phyloP scores from a whole-genome alignment of 179 eudicot genomes.

The Heliamphora pulchella region DNA sequence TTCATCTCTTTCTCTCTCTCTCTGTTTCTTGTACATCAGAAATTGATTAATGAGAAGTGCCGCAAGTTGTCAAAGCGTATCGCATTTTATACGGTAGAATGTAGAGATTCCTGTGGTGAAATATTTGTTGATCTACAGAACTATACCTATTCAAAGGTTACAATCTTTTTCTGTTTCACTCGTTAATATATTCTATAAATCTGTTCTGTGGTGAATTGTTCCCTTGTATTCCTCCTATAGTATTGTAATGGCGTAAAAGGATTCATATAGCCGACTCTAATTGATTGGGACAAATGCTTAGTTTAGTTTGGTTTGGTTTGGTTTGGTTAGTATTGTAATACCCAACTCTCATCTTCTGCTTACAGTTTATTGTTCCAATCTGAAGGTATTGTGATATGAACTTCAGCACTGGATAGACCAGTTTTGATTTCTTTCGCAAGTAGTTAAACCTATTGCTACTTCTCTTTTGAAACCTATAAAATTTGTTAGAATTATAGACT shows the following conservation, averaged over 20 bases:
- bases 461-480: not conserved
- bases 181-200: not conserved
- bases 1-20: not conserved
- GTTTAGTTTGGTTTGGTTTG: too few relatives aligned
- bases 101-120: conserved; percentile 91
- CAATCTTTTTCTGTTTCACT: not conserved
- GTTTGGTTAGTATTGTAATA: too few relatives aligned
- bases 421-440: not conserved
- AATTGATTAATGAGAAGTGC: conserved; percentile 70
- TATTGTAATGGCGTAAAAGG: not conserved
- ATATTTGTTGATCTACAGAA: conserved; percentile 85
- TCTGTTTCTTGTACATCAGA: conserved; percentile 33
- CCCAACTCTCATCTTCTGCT: not conserved
- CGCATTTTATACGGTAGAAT: conserved; percentile 84
- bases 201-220: not conserved
- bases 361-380: not conserved
- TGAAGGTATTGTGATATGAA: not conserved
- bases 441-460: not conserved
- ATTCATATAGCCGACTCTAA: too few relatives aligned
- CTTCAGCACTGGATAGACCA: not conserved
- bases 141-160: conserved; percentile 64
- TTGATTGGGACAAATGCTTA: too few relatives aligned
- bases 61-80: conserved; percentile 70
- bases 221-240: not conserved
- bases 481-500: not conserved